Evolutionary conservation across 2,329 filamentous ascomycete species (phyloP).

Genomic region (Ascochyta fabae): DNA sequence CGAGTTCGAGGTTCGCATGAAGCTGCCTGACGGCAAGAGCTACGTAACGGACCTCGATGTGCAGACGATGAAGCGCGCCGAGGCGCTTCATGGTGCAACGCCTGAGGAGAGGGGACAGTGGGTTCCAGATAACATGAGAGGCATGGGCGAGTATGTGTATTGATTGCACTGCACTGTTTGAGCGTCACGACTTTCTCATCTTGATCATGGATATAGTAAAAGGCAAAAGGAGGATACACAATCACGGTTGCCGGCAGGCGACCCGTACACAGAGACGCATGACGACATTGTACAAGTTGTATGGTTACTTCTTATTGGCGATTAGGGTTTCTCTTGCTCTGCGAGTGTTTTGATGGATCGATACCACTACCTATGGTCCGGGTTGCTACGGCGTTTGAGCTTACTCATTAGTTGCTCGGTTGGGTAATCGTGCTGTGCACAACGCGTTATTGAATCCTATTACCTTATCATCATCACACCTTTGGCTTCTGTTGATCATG

Average conservation of each 20-base stretch:
- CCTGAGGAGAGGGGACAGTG: slow-evolving; percentile 88
- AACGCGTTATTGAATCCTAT: slow-evolving; percentile 7
- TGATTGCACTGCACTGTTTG: slow-evolving; percentile 1
- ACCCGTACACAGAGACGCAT: slow-evolving; percentile 30
- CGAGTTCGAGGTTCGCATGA: slow-evolving; percentile 90
- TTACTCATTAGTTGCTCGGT: not conserved
- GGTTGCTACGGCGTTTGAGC: slow-evolving; percentile 13
- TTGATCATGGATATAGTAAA: not conserved
- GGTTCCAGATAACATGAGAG: slow-evolving; percentile 71
- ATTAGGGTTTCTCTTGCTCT: not conserved
- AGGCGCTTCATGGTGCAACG: slow-evolving; percentile 79
- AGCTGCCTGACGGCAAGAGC: slow-evolving; percentile 68
- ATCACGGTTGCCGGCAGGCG: slow-evolving; percentile 20
- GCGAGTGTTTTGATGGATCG: slow-evolving; percentile 12
- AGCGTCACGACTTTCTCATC: slow-evolving; percentile 9
- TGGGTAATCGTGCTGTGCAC: slow-evolving; percentile 18
- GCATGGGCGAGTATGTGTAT: slow-evolving; percentile 10
- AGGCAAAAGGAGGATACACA: slow-evolving; percentile 14
- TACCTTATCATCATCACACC: not conserved
- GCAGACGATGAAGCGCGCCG: slow-evolving; percentile 85
- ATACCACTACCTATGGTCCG: slow-evolving; percentile 20
- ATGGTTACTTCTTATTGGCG: slow-evolving; percentile 6
- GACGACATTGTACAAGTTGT: slow-evolving; percentile 15
- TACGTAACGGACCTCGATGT: slow-evolving; percentile 95
- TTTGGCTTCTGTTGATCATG: not conserved